phyloP scores from a whole-genome alignment of 805 yeast genomes.

The Ogataea pilisensis region DNA sequence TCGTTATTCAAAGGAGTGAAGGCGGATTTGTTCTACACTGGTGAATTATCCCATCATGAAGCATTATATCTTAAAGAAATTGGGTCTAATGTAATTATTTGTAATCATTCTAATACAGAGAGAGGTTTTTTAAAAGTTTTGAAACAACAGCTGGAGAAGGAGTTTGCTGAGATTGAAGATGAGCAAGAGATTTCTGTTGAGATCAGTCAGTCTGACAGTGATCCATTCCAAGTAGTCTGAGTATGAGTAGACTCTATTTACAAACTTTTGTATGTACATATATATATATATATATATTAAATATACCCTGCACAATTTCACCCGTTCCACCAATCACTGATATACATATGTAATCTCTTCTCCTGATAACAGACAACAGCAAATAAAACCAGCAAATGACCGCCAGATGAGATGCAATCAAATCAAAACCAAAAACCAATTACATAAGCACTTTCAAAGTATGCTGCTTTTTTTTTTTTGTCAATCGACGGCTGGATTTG shows the following conservation, averaged over 20 bases:
- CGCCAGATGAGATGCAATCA: no score
- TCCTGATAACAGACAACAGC: no score
- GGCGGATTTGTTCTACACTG: conserved; percentile 78
- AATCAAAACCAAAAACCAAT: no score
- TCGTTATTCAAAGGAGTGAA: conserved; percentile 58
- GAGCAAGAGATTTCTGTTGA: conserved; percentile 35
- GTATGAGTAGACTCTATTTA: not conserved
- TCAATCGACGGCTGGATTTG: no score
- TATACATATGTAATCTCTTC: no score
- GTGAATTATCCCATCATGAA: conserved; percentile 95
- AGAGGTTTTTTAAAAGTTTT: conserved; percentile 68
- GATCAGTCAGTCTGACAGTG: conserved; percentile 56
- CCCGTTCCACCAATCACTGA: no score
- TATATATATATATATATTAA: not conserved
- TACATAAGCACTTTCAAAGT: no score
- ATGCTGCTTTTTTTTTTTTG: no score
- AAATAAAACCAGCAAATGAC: no score
- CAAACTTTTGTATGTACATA: not conserved
- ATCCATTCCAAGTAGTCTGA: conserved; percentile 44
- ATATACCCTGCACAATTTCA: no score
- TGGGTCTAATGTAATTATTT: conserved; percentile 68
- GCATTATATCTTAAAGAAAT: conserved; percentile 64
- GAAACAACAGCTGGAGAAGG: conserved; percentile 43
- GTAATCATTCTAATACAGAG: conserved; percentile 92
- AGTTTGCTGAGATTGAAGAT: conserved; percentile 30